Evolutionary conservation across 2,329 filamentous ascomycete species (phyloP).

Genomic region (Mycogone perniciosa): DNA sequence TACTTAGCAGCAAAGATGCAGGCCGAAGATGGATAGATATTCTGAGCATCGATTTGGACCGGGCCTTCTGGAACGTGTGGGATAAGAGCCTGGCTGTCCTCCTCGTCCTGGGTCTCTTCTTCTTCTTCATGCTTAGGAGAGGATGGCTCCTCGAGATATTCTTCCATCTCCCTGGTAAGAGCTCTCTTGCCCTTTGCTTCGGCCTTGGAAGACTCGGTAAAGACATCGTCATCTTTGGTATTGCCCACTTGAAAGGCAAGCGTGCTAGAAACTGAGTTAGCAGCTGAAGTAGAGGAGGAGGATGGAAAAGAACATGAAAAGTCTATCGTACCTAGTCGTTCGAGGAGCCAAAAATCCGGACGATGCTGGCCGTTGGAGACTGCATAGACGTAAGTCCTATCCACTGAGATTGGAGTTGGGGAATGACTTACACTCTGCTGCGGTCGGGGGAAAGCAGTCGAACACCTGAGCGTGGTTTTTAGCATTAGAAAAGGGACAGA

Average conservation of each 20-base stretch:
- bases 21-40: slow-evolving; percentile 45
- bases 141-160: not conserved
- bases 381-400: no score
- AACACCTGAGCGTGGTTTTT: no score
- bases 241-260: slow-evolving; percentile 11
- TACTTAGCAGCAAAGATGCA: slow-evolving; percentile 64
- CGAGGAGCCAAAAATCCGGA: no score
- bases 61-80: slow-evolving; percentile 1
- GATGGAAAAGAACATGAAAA: no score
- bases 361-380: no score
- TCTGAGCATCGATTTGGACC: slow-evolving; percentile 41
- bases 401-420: no score
- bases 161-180: not conserved
- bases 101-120: not conserved
- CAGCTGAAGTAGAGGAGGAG: not conserved
- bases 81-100: not conserved
- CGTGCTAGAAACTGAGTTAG: slow-evolving; percentile 4
- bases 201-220: not conserved
- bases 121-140: not conserved
- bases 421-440: no score
- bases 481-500: no score
- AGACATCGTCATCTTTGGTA: slow-evolving; percentile 7
- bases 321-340: no score
- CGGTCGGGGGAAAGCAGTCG: no score
- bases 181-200: not conserved